A percentile compares a stretch with the other conserved stretches of the same genome.
phyloP scores from a whole-genome alignment of 345 rosid genomes.

The Sonneratia alba region DNA sequence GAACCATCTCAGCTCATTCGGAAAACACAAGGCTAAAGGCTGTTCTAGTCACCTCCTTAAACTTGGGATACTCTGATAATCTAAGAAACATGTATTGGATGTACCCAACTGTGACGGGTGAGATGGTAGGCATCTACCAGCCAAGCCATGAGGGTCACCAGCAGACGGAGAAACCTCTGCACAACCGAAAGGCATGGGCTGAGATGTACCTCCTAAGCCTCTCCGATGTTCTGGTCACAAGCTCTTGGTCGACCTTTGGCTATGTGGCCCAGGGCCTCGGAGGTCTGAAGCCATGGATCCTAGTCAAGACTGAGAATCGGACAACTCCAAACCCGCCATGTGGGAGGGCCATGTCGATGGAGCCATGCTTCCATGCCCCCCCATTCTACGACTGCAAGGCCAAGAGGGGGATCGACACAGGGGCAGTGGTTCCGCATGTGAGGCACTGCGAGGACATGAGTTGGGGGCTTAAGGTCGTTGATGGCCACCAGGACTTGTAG shows the following conservation, averaged over 20 bases:
- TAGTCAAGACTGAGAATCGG: constrained; percentile 45
- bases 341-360: constrained; percentile 50
- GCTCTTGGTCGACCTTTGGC: constrained; percentile 74
- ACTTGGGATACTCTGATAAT: constrained; percentile 43
- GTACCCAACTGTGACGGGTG: constrained; percentile 46
- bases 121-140: constrained; percentile 43
- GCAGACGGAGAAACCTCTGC: constrained; percentile 42
- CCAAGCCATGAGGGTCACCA: constrained; percentile 71
- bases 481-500: constrained; percentile 23
- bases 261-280: constrained; percentile 73
- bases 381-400: constrained; percentile 64
- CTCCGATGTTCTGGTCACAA: constrained; percentile 46
- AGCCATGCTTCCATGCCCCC: constrained; percentile 80
- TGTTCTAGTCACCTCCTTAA: constrained; percentile 48
- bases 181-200: constrained; percentile 66
- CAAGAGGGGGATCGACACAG: constrained; percentile 44
- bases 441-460: constrained; percentile 65
- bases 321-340: constrained; percentile 43
- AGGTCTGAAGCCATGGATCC: constrained; percentile 65
- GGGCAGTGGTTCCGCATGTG: constrained; percentile 45
- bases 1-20: constrained; percentile 10
- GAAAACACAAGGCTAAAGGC: constrained; percentile 32
- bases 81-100: constrained; percentile 51
- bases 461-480: constrained; percentile 70
- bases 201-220: constrained; percentile 62